Conservation (phyloP, 805 yeast species). For the Saturnispora ahearnii region DNA sequence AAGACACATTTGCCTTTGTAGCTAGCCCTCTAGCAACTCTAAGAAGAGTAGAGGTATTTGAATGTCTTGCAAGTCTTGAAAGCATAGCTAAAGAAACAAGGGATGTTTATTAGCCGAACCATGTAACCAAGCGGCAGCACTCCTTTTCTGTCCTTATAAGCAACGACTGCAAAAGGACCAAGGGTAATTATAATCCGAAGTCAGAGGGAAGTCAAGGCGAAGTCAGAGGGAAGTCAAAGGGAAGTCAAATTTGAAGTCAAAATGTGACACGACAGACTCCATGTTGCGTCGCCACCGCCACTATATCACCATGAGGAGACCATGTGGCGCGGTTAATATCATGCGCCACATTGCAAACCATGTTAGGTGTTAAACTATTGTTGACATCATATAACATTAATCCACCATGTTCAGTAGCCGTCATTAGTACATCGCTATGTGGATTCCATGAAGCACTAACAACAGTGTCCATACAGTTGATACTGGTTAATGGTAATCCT, state of each 20-base stretch:
- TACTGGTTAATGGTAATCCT: conserved; percentile 56
- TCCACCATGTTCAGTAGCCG: conserved; percentile 70
- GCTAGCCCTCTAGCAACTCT: conserved; percentile 3
- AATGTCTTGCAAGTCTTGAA: conserved; percentile 3
- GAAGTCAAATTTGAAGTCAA: background rate
- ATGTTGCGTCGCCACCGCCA: conserved; percentile 6
- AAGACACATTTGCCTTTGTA: conserved; percentile 43
- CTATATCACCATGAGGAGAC: conserved; percentile 1
- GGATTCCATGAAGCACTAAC: conserved; percentile 65
- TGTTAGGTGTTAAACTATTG: background rate
- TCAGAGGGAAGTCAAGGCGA: background rate
- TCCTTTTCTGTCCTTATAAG: background rate
- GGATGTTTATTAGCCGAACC: background rate
- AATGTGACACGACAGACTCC: conserved; percentile 4
- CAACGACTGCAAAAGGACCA: background rate
- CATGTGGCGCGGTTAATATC: conserved; percentile 2
- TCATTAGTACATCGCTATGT: conserved; percentile 45
- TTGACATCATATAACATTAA: conserved; percentile 57
- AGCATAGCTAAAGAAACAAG: conserved; percentile 3
- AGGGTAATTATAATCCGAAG: background rate
- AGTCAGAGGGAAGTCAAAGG: background rate
- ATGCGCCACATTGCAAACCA: conserved; percentile 2
- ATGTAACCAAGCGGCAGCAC: background rate
- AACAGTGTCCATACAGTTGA: background rate
- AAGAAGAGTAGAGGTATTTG: background rate